Evolutionary conservation across 495 filamentous ascomycete species (phyloP), one percentile per base, ranked within the genome.

Genomic region (Penicillium simplicissimum): DNA sequence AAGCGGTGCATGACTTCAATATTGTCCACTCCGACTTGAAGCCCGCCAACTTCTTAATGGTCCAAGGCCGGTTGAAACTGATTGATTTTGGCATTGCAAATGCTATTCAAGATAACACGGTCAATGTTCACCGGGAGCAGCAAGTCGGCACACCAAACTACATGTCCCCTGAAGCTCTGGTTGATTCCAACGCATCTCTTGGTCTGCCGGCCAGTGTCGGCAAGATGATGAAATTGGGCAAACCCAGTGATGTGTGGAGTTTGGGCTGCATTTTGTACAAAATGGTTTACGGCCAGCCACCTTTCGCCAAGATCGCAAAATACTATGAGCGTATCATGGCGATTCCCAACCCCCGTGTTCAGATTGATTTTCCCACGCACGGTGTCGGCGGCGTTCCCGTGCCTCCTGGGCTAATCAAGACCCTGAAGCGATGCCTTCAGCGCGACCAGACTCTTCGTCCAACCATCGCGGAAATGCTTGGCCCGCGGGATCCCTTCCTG

Each of bases 31-130:
- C 91, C 2, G 95, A 98, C 70, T 82, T 98, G 34, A 98, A 98
- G 69, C 95, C 95, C 2, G 92, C 93, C 60, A 98, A 96, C 66
- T 96, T 96, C 63, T 88, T 96, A 43, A 80, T 96, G n/a, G 88
- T 93, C 14, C 85, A 92, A 64, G 92, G 92, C 36, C 82, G 87
- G 15, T 78, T 96, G 35, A 96, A 96, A 71, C 81, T 96, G 48
- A 96, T 96, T 63, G 92, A 96, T 73, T 98, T 98, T 71, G 95
- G 95, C 62, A 98, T 98, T 69, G 94, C 95, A 56, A 96, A 97
- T 70, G 92, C 95, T 25, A 98, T 98, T 68, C 88, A 95, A 68
- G 95, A 98, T 65, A 85, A 97, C 74, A 98, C 95, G 0, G 90
- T 97, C 67, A 98, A 98, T 64, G 93, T 98, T 21, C 94, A 98